Base-by-base conservation (phyloP, 768 basidiomycete genomes). In the Lentinula detonsa region DNA sequence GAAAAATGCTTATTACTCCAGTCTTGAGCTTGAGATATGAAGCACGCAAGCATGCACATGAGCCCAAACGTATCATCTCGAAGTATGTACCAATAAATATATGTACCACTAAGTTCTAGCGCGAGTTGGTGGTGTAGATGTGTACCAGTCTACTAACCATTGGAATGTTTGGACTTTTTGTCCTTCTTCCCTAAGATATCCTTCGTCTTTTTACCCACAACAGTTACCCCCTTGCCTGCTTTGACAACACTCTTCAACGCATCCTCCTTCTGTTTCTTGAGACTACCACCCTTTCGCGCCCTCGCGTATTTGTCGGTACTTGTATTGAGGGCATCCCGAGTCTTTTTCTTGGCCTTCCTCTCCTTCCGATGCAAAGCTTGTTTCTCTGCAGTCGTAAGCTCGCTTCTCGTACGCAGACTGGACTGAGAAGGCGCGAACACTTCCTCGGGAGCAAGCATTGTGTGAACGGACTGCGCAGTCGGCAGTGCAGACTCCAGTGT, bases 381-480 rank as follows among this genome's bases (percentile, higher is more conserved):
- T 75, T 97, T 97, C 75, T 98, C 88, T 18, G 77, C 71, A 0
- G 95, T 91, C 3, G 92, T 93, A 53, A 98, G 77, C 72, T 98
- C 96, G 53, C 86, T 87, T 45, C 85, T 81, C 2, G 86, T 81
- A 45, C 85, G 85, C 23, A 83, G 78, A 52, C 82, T 80, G 2
- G 81, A 73, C 0, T 83, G 68, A 2, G 81, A 71, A 0, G 90
- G 82, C 0, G 87, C 77, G 66, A 90, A 89, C 13, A 98, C 76
- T 73, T 99, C 97, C 71, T 98, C 94, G 1, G 97, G 97, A 0
- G 97, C 93, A 46, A 99, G 82, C 80, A 94, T 88, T 0, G 85
- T 87, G 2, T 88, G 79, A 0, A 82, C 76, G 0, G 93, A 87
- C 66, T 86, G 85, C 8, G 86, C 81, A 0, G 92, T 91, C 0